Base-by-base conservation (phyloP, 2,329 filamentous ascomycete genomes). In the Xylariaceae sp. region DNA sequence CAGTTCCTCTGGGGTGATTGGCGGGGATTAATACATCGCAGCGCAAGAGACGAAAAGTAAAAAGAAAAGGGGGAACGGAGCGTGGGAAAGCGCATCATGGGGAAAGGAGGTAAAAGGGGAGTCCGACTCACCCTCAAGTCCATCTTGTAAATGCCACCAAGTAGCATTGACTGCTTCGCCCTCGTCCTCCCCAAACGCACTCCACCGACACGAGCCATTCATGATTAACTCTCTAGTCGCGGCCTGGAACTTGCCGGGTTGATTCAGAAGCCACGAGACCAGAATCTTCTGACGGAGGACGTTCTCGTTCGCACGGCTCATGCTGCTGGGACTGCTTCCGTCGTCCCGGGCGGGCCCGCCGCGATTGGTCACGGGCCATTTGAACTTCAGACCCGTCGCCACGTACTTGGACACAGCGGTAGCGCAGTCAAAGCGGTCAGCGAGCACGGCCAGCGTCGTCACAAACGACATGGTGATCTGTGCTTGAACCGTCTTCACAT, bases 141-240 rank as follows among this genome's bases (percentile, higher is more conserved):
- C 80, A 53, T 83, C 79, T 0, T 86, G 86, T 16, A 92, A 69
- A 65, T 87, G 81, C 85, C 86, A 90, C 87, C 87, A 91, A 12
- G 81, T 72, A 2, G 84, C 61, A 49, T 58, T 60, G 2, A 55
- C 54, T 9, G 49, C 26, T 37, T 57, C 61, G 13, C 63, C 61
- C 51, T 47, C 40, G 65, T 68, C 45, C 63, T 70, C 66, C 42
- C 68, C 61, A 42, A 73, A 74, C 0, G 70, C 64, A 39, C 70
- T 73, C 84, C 85, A 84, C 57, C 78, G 77, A 44, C 72, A 70
- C 3, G 84, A 89, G 16, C 87, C 87, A 56, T 80, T 78, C 57
- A 85, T 70, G 50, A 90, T 83, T 30, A 91, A 68, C 59, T 88
- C 83, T 29, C 80, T 78, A 0, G 85, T 87, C 29, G 82, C 80